Percentiles rank a stretch among this genome's conserved stretches.
Evolutionary conservation across 129 eudicot species (phyloP).

Genomic region (Helianthus tuberosus): DNA sequence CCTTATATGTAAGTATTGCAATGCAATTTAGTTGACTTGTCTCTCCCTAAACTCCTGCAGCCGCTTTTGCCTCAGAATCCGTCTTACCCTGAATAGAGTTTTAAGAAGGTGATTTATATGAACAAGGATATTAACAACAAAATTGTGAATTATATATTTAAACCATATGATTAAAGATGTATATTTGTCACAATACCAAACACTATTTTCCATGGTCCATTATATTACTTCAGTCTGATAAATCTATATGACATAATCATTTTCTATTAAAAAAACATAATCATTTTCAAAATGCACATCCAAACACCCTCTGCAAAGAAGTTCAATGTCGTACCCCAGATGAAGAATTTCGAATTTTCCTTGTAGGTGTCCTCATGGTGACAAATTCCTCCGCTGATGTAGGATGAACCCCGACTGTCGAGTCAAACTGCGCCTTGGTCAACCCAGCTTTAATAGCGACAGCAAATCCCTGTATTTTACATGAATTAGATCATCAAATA

Average conservation of each 20-base stretch:
- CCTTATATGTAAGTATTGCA: conserved; percentile 33
- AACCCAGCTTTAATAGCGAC: conserved; percentile 96
- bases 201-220: not conserved
- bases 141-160: not conserved
- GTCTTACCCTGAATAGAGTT: conserved; percentile 61
- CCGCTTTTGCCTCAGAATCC: conserved; percentile 70
- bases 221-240: not conserved
- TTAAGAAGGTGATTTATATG: conserved; percentile 12
- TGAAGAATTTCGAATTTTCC: conserved; percentile 68
- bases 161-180: not conserved
- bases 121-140: not conserved
- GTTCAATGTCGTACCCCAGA: conserved; percentile 47
- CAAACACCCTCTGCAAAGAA: conserved; percentile 2
- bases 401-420: conserved; percentile 92
- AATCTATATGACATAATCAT: not conserved
- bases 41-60: conserved; percentile 64
- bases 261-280: not conserved
- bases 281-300: conserved; percentile 1
- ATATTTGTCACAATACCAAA: not conserved
- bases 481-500: conserved; percentile 3
- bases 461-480: conserved; percentile 81
- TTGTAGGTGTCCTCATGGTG: conserved; percentile 92
- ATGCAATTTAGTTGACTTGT: conserved; percentile 16
- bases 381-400: conserved; percentile 98
- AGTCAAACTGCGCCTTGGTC: conserved; percentile 93